Evolutionary conservation across 2,329 filamentous ascomycete genomes (phyloP).

Genomic region (Berkeleyomyces rouxiae): DNA sequence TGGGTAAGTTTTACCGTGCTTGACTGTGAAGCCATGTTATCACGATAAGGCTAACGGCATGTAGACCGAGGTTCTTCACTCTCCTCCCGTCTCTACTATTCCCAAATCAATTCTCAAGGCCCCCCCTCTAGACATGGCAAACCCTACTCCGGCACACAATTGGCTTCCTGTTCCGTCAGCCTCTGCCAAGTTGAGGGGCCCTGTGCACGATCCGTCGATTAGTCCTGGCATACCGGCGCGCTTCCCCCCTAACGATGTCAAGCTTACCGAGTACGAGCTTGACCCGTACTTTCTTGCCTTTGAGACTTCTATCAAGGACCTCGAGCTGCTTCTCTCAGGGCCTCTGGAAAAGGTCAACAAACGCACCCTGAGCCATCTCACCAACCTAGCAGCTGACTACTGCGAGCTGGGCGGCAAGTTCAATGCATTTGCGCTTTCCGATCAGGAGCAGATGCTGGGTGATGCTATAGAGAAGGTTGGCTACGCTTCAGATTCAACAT

Average conservation of each 20-base stretch:
- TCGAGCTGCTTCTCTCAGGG: slow-evolving; percentile 74
- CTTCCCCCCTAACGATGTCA: slow-evolving; percentile 65
- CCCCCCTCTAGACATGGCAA: slow-evolving; percentile 88
- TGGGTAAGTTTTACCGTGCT: slow-evolving; percentile 46
- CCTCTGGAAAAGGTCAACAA: slow-evolving; percentile 96
- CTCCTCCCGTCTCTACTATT: slow-evolving; percentile 75
- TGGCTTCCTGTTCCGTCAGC: slow-evolving; percentile 74
- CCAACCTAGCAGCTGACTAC: slow-evolving; percentile 68
- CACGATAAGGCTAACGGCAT: slow-evolving; percentile 15
- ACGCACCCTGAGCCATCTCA: slow-evolving; percentile 70
- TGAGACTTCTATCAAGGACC: slow-evolving; percentile 77
- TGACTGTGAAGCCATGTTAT: slow-evolving; percentile 7
- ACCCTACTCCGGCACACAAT: slow-evolving; percentile 70
- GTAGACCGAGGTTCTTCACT: slow-evolving; percentile 86
- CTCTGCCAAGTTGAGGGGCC: slow-evolving; percentile 57
- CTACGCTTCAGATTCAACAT: slow-evolving; percentile 88
- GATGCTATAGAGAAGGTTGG: slow-evolving; percentile 88
- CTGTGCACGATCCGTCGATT: slow-evolving; percentile 18
- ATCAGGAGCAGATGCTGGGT: slow-evolving; percentile 74
- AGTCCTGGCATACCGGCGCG: slow-evolving; percentile 28
- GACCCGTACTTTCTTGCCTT: slow-evolving; percentile 94
- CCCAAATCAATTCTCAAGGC: slow-evolving; percentile 90
- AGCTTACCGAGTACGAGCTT: slow-evolving; percentile 71
- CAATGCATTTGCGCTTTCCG: slow-evolving; percentile 90
- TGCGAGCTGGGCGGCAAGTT: slow-evolving; percentile 90